Evolutionary conservation across 805 yeast genomes (phyloP), one percentile per base, ranked within the genome.

Genomic region (Candida nanaspora): DNA sequence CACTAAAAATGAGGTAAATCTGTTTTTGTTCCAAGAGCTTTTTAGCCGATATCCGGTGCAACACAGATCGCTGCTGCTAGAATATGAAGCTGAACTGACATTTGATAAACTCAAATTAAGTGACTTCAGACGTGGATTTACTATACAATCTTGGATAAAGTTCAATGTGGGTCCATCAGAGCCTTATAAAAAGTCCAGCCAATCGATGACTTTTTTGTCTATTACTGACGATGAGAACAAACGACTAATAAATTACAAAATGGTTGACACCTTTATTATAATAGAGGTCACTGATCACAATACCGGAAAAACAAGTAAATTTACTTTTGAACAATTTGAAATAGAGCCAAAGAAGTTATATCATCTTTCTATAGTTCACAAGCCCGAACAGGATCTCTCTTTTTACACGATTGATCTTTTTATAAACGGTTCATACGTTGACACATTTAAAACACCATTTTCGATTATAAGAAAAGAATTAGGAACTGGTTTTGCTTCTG

Each of bases 341-440:
- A 47, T 62, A 33, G 61, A 62, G 33, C 30, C 44, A 1, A 47
- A 43, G 9, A 45, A 38, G 9, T 42, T 55, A 3, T 59, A 58
- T 39, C 53, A 62, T 39, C 37, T 63, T 7, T 50, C 46, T 0
- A 18, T 64, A 4, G 46, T 53, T 6, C 66, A 59, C 38, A 46
- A 33, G 28, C 35, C 47, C 19, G 51, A 51, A 18, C 39, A 41
- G 11, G 42, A 33, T 19, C 47, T 48, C 35, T 58, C 49, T 55
- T 60, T 42, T 48, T 53, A 51, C 44, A 60, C 65, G 43, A 56
- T 74, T 23, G 72, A 68, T 44, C 52, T 76, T 6, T 74, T 53
- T 49, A 55, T 77, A 13, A 69, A 77, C 46, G 80, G 80, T 0
- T 72, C 73, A 30, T 69, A 68, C 41, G 59, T 62, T 3, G 62